phyloP scores from a whole-genome alignment of 345 rosid species.

The Salix viminalis region DNA sequence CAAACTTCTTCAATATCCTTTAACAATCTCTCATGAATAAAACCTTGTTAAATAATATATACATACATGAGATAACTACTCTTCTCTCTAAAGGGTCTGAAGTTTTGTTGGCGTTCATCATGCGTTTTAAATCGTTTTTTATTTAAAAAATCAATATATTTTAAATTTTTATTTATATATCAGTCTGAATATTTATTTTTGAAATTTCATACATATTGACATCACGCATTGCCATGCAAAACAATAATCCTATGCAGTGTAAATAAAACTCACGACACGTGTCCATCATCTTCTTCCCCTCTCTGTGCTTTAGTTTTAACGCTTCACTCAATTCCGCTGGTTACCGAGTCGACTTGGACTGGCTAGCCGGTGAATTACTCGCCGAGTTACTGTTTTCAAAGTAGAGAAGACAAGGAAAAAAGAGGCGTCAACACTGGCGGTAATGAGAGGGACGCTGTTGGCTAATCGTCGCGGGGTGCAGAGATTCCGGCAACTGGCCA shows the following conservation, averaged over 20 bases:
- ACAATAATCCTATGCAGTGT: background rate
- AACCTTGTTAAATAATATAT: too few species aligned
- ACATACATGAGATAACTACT: too few species aligned
- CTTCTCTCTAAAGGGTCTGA: too few species aligned
- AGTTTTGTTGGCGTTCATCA: too few species aligned
- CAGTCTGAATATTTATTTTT: too few species aligned
- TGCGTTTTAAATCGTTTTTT: too few species aligned
- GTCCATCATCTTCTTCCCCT: background rate
- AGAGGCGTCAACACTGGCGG: slow-evolving; percentile 16
- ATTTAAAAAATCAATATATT: too few species aligned
- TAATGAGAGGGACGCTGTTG: slow-evolving; percentile 62
- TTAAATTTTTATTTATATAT: too few species aligned
- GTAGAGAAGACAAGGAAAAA: background rate
- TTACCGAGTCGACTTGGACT: background rate
- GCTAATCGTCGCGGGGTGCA: slow-evolving; percentile 61
- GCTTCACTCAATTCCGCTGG: background rate
- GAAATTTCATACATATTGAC: background rate
- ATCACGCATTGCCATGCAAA: background rate
- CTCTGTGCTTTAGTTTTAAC: background rate
- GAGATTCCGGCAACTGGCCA: slow-evolving; percentile 50
- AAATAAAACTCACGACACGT: background rate
- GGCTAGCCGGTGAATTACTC: background rate
- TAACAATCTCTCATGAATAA: too few species aligned
- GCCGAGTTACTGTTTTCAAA: background rate
- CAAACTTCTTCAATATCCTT: too few species aligned